Conservation (phyloP, 805 yeast genomes). For the Schwanniomyces sp. region DNA sequence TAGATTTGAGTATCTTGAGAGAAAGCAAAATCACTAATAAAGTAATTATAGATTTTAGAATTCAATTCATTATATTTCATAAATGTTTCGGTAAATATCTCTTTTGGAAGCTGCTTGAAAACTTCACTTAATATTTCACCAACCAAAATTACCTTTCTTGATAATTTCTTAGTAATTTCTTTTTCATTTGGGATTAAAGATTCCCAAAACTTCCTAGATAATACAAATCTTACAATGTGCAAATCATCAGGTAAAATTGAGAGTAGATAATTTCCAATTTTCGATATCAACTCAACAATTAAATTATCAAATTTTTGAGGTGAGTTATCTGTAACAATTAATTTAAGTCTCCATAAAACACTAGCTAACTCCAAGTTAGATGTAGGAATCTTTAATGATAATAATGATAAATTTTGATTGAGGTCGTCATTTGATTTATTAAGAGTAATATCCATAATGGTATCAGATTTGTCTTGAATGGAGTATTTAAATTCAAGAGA, state of each 20-base stretch:
- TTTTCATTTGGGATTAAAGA: constrained; percentile 11
- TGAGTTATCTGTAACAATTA: constrained; percentile 22
- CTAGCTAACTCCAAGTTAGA: constrained; percentile 50
- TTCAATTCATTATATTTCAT: constrained; percentile 9
- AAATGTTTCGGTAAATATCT: not conserved
- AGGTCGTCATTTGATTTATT: constrained; percentile 8
- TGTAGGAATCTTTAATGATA: constrained; percentile 35
- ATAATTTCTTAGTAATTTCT: not conserved
- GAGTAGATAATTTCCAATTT: constrained; percentile 40
- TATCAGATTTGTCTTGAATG: constrained; percentile 2
- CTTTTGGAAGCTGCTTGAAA: constrained; percentile 25
- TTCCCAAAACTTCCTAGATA: constrained; percentile 28
- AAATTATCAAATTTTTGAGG: constrained; percentile 17
- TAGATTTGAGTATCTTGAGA: constrained; percentile 13
- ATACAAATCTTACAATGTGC: constrained; percentile 13
- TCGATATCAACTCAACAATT: constrained; percentile 40
- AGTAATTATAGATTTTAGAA: constrained; percentile 8
- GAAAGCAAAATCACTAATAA: not conserved
- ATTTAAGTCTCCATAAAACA: constrained; percentile 37
- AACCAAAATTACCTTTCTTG: constrained; percentile 14
- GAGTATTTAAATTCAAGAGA: constrained; percentile 4
- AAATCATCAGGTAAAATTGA: constrained; percentile 5
- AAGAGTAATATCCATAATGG: constrained; percentile 11
- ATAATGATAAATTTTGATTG: not conserved
- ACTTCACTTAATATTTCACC: constrained; percentile 35